phyloP scores from a whole-genome alignment of 495 filamentous ascomycete species.

The Penicillium robsamsonii region DNA sequence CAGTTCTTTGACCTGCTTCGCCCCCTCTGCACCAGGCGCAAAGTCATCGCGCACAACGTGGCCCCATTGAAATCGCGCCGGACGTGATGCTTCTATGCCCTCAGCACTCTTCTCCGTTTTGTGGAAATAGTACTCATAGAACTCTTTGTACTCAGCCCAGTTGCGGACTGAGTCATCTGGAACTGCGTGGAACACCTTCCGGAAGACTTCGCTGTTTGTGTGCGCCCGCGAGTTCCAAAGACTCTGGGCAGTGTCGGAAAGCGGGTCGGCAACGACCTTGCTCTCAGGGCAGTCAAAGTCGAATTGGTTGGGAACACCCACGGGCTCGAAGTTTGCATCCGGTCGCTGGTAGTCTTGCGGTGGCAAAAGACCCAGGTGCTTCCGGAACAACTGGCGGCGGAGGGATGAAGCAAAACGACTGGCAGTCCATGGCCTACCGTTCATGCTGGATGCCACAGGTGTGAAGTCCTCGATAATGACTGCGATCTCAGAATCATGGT shows the following conservation, averaged over 20 bases:
- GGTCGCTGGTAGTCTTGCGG: slow-evolving; percentile 64
- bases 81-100: slow-evolving; percentile 37
- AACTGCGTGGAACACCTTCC: slow-evolving; percentile 81
- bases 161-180: slow-evolving; percentile 76
- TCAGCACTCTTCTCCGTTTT: slow-evolving; percentile 46
- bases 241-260: slow-evolving; percentile 61
- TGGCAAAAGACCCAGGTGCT: slow-evolving; percentile 82
- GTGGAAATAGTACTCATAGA: slow-evolving; percentile 74
- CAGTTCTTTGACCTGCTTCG: slow-evolving; percentile 76
- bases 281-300: slow-evolving; percentile 81
- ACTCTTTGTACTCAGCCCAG: slow-evolving; percentile 84
- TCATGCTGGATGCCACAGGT: slow-evolving; percentile 67
- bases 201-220: slow-evolving; percentile 83
- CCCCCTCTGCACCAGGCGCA: slow-evolving; percentile 55
- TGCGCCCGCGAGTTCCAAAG: slow-evolving; percentile 73
- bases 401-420: slow-evolving; percentile 81
- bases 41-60: slow-evolving; percentile 86
- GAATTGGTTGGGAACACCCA: slow-evolving; percentile 70
- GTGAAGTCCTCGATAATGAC: slow-evolving; percentile 76
- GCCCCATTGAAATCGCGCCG: slow-evolving; percentile 64
- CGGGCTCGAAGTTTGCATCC: slow-evolving; percentile 72
- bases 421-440: slow-evolving; percentile 65
- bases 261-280: slow-evolving; percentile 69
- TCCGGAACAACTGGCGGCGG: slow-evolving; percentile 81
- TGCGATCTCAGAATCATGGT: slow-evolving; percentile 84